Base-by-base conservation (phyloP, 768 basidiomycete genomes). In the Boletus vermiculosoides region DNA sequence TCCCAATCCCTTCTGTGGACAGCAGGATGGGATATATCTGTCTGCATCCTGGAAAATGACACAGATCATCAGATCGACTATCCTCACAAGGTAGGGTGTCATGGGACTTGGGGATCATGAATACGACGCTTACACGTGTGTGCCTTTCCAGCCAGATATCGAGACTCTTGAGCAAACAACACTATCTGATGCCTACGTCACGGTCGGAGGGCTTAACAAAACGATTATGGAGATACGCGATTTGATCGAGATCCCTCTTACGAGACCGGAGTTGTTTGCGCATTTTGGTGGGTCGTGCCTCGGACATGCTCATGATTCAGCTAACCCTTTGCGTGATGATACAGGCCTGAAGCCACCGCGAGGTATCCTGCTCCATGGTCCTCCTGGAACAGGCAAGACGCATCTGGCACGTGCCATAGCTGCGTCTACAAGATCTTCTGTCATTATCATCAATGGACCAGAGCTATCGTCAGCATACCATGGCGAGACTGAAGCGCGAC, bases 311-410 rank as follows among this genome's bases (percentile, higher is more conserved):
- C 56, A 34, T 25, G 12, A 60, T 78, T 49, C 52, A 44, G 52
- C 49, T 61, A 55, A 52, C 23, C 33, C 25, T 25, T 39, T 47
- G 13, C 23, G n/a, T 39, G 45, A 48, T 58, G n/a, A 54, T 50
- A 23, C 53, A 84, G 93, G 91, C 36, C 79, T 99, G n/a, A 94
- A 91, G 65, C 95, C 96, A 16, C 95, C 96, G n/a, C 86, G 92
- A 45, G 97, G 97, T 5, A 89, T 98, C 45, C 81, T 98, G 20
- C 82, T 99, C 2, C 88, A 98, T 71, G 97, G 97, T 12, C 95
- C 94, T 12, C 94, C 97, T 3, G 97, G 97, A 37, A 98, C 97
- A 10, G 97, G 97, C 16, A 99, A 99, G 75, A 99, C 97, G 0
- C 94, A 97, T 67, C 78, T 99, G 2, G 96, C 97, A 12, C 87